Conservation (phyloP, 768 basidiomycete species). For the Phaffia australis region DNA sequence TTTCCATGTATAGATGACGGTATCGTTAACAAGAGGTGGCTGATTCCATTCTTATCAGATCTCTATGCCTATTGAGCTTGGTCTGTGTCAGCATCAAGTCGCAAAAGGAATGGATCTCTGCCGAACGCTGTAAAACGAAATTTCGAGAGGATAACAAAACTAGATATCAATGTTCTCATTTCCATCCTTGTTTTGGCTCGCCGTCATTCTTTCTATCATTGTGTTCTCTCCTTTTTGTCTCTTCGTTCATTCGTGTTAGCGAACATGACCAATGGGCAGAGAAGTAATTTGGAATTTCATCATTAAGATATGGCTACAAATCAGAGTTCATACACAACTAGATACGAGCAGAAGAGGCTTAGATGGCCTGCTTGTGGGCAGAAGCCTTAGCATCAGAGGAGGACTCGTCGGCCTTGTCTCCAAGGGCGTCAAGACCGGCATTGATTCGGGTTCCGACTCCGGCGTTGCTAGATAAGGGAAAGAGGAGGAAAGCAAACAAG, state of each 20-base stretch:
- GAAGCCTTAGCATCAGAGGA: slow-evolving; percentile 15
- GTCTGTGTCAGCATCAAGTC: slow-evolving; percentile 63
- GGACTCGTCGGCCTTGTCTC: slow-evolving; percentile 20
- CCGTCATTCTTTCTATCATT: no score
- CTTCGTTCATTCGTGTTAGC: no score
- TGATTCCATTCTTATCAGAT: slow-evolving; percentile 52
- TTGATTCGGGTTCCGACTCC: slow-evolving; percentile 19
- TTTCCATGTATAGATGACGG: slow-evolving; percentile 28
- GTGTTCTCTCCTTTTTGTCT: no score
- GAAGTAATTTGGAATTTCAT: no score
- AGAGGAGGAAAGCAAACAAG: not conserved
- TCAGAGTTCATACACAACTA: no score
- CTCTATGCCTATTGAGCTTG: slow-evolving; percentile 63
- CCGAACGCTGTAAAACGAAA: slow-evolving; percentile 18
- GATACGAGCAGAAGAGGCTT: not conserved
- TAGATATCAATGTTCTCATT: no score
- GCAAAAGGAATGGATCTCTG: slow-evolving; percentile 61
- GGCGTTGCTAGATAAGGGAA: not conserved
- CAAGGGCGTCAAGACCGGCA: slow-evolving; percentile 21
- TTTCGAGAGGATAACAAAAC: no score
- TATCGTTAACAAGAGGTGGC: slow-evolving; percentile 63
- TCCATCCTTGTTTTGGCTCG: no score
- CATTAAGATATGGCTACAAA: no score
- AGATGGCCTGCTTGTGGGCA: slow-evolving; percentile 11
- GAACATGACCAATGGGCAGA: no score